These are phyloP conservation scores for Neoascochyta sp. DNA, from an alignment of 2,329 filamentous ascomycete genomes.

Conservation along the genomic window DNA sequence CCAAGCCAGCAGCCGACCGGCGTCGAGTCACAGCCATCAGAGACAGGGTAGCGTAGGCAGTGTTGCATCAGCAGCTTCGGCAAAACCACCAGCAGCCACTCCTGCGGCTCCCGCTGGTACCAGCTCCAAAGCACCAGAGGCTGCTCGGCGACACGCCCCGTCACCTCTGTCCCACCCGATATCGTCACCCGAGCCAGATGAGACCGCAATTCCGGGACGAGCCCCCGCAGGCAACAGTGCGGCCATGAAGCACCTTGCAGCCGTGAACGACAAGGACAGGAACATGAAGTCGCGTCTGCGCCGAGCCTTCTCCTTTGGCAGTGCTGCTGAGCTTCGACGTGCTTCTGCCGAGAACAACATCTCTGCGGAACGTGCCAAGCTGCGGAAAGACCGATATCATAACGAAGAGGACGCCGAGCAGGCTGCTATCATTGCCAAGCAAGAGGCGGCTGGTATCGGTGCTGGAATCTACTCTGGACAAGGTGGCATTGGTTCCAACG, in stretches of 20 bases:
- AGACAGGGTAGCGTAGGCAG: conserved; percentile 40
- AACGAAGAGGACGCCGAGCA: conserved; percentile 83
- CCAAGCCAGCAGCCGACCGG: conserved; percentile 27
- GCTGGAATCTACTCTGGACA: conserved; percentile 89
- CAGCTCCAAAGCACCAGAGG: conserved; percentile 35
- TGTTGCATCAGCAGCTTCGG: conserved; percentile 32
- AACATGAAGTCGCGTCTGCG: conserved; percentile 85
- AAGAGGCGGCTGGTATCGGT: conserved; percentile 88
- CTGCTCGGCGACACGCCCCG: conserved; percentile 43
- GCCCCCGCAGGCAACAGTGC: conserved; percentile 51
- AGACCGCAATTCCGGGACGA: conserved; percentile 17
- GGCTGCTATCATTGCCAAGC: conserved; percentile 82
- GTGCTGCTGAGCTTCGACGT: conserved; percentile 82
- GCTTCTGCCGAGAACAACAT: conserved; percentile 62
- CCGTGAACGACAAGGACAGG: conserved; percentile 79
- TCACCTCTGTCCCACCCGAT: conserved; percentile 48
- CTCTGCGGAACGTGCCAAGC: conserved; percentile 50
- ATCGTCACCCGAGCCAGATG: conserved; percentile 34
- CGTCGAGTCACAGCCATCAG: conserved; percentile 35
- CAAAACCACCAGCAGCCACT: conserved; percentile 25
- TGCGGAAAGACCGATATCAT: conserved; percentile 46
- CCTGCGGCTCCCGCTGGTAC: conserved; percentile 12
- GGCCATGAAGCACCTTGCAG: conserved; percentile 78
- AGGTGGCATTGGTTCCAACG: conserved; percentile 86
- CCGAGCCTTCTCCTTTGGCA: conserved; percentile 94